These are phyloP conservation scores for Populus simonii DNA, from an alignment of 345 rosid species.

Conservation along the genomic window DNA sequence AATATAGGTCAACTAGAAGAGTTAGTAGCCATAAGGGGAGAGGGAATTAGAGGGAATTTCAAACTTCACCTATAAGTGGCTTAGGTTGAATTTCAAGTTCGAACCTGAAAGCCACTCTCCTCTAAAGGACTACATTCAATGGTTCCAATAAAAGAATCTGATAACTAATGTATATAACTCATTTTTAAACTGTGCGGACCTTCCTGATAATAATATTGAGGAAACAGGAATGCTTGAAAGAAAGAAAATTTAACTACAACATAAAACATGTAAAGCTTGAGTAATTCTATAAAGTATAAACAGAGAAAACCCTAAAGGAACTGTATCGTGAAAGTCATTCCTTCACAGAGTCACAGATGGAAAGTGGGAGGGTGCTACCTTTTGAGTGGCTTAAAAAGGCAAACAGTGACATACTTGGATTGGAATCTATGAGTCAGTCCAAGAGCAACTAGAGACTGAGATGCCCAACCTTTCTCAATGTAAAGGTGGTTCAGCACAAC, in stretches of 20 bases:
- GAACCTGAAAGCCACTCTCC: neutral
- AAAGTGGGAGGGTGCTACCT: slow-evolving; percentile 35
- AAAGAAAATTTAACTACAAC: neutral
- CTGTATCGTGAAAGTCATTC: neutral
- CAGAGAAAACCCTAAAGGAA: slow-evolving; percentile 15
- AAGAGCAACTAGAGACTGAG: slow-evolving; percentile 70
- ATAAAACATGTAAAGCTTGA: neutral
- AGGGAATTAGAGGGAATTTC: neutral
- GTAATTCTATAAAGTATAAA: slow-evolving; percentile 32
- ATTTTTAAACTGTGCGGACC: neutral
- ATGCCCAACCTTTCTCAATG: slow-evolving; percentile 73
- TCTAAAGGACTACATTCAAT: neutral
- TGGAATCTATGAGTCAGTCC: slow-evolving; percentile 86
- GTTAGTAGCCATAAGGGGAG: neutral
- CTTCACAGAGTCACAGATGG: slow-evolving; percentile 25
- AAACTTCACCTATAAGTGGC: neutral
- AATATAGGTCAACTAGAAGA: neutral
- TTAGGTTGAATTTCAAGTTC: neutral
- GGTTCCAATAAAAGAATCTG: neutral
- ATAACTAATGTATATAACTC: neutral
- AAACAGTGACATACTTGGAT: slow-evolving; percentile 87
- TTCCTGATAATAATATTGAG: neutral
- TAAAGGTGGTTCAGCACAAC: slow-evolving; percentile 85
- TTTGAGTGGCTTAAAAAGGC: slow-evolving; percentile 73
- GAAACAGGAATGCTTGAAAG: neutral